Evolutionary conservation across 2,329 filamentous ascomycete genomes (phyloP).

Genomic region (Cladosporium sp.): DNA sequence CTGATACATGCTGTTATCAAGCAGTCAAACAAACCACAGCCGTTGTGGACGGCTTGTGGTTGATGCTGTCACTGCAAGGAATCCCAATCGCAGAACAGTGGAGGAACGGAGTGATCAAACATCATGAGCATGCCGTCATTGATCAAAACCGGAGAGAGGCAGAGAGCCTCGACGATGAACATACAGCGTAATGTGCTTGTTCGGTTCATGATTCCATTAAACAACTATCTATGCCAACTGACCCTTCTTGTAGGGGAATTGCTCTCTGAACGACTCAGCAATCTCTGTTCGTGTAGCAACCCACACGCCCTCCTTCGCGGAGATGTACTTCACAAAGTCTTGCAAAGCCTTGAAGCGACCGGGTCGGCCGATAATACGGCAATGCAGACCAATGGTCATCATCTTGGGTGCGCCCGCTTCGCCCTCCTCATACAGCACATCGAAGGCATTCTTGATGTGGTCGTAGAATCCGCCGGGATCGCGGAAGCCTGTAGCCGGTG

Average conservation of each 20-base stretch:
- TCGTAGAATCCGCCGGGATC: constrained; percentile 42
- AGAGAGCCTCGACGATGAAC: no score
- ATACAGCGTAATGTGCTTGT: no score
- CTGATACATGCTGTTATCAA: no score
- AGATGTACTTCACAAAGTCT: constrained; percentile 53
- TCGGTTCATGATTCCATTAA: no score
- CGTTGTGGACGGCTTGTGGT: no score
- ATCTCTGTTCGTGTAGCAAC: constrained; percentile 37
- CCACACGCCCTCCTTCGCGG: constrained; percentile 50
- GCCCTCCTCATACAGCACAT: constrained; percentile 52
- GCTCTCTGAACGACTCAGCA: constrained; percentile 42
- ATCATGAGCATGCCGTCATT: no score
- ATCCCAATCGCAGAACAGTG: no score
- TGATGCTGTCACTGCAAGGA: no score
- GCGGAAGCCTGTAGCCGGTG: constrained; percentile 42
- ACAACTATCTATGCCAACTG: constrained; percentile 15
- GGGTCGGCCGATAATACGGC: constrained; percentile 50
- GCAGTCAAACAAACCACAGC: no score
- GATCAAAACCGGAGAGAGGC: no score
- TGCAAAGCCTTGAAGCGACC: constrained; percentile 49
- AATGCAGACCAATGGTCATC: constrained; percentile 56
- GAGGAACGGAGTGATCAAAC: no score
- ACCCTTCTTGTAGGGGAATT: constrained; percentile 44
- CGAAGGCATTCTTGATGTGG: constrained; percentile 51
- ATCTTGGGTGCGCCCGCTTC: constrained; percentile 48